Base-by-base conservation (phyloP, 495 filamentous ascomycete species). In the Xylaria venustula region DNA sequence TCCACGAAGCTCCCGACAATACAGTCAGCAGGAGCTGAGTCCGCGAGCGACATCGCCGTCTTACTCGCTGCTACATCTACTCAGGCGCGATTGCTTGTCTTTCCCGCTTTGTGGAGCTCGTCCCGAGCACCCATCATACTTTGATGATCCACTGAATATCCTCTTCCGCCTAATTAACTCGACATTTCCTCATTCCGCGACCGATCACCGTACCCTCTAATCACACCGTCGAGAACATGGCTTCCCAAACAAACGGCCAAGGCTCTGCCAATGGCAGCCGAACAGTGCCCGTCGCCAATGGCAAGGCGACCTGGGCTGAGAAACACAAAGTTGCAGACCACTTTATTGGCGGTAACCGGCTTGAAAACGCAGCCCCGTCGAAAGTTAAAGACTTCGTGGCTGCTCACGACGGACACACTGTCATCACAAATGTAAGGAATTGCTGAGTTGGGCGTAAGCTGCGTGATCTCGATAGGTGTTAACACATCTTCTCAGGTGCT, bases 381-480 rank as follows among this genome's bases (percentile, higher is more conserved):
- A 83, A 81, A 64, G 90, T 98, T 25, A 97, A 94, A 82, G 93
- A 99, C 68, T 99, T 98, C 72, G 93, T 99, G 37, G 85, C 91
- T 26, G 77, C 79, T 17, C 82, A 97, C 75, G 90, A 91, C 68
- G 94, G 95, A 58, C 94, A 99, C 80, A 98, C 94, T 15, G 92
- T 97, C 67, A 98, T 99, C 70, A 95, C 90, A 58, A 96, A 91
- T 75, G 94, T 98, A 78, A 81, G 90, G 6, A n/a, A 47, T 51
- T 44, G 57, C 47, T 37, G 36, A 44, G 14, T 7, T 17, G 3
- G 25, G 17, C 11, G 12, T 15, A 17, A 57, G 3, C n/a, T n/a
- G 15, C 30, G 6, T 20, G 3, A 7, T 28, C 14, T 40, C 40
- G 22, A 47, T 0, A 11, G 28, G n/a, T 14, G 23, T 41, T 61